Evolutionary conservation across 2,329 filamentous ascomycete species (phyloP).

Genomic region (Orbilia oligospora): DNA sequence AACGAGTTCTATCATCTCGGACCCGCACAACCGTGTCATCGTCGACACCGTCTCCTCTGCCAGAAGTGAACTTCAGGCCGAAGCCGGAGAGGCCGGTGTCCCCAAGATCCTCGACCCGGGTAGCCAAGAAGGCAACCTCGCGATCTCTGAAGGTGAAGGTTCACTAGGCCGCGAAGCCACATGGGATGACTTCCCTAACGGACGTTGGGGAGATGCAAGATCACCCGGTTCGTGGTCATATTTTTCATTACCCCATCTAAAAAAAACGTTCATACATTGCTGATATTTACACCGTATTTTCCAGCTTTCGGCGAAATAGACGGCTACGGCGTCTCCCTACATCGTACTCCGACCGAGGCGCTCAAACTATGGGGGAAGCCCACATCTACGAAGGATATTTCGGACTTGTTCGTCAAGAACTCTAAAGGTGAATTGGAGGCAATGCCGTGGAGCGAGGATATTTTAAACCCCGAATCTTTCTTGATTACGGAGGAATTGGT

Average conservation of each 20-base stretch:
- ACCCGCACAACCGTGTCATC: constrained; percentile 89
- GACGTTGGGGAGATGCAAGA: constrained; percentile 91
- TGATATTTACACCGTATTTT: constrained; percentile 48
- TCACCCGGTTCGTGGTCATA: constrained; percentile 72
- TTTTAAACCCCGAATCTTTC: constrained; percentile 84
- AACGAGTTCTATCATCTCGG: constrained; percentile 84
- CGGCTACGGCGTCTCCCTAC: constrained; percentile 96
- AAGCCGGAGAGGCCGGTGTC: constrained; percentile 82
- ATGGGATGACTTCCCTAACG: constrained; percentile 99
- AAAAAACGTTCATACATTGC: constrained; percentile 31
- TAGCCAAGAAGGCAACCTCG: constrained; percentile 84
- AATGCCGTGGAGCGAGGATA: constrained; percentile 95
- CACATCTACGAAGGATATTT: constrained; percentile 79
- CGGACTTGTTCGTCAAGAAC: constrained; percentile 82
- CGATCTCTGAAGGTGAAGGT: constrained; percentile 94
- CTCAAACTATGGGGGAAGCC: constrained; percentile 88
- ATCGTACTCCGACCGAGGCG: constrained; percentile 88
- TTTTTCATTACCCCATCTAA: constrained; percentile 4
- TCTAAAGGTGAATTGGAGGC: constrained; percentile 83
- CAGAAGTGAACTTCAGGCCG: constrained; percentile 73
- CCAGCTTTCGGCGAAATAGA: constrained; percentile 93
- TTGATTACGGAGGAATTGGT: constrained; percentile 84
- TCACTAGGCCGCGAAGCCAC: constrained; percentile 92
- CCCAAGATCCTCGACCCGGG: constrained; percentile 76
- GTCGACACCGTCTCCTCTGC: constrained; percentile 72